Base-by-base conservation (phyloP, 1,284 basidiomycete species). In the Apiotrichum mycotoxinovorans region DNA sequence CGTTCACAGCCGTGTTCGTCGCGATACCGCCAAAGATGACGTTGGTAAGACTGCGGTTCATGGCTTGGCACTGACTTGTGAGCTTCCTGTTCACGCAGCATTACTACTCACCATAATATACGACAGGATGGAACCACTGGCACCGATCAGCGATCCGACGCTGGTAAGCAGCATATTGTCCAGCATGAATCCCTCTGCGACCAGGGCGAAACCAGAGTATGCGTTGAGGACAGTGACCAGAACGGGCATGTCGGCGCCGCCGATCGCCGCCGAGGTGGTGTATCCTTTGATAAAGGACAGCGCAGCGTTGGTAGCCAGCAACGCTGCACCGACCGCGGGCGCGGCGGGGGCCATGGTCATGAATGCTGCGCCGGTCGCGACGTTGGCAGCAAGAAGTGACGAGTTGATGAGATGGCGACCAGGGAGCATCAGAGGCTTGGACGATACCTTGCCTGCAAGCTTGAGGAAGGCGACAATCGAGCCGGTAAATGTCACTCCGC, bases 151-250 rank as follows among this genome's bases (percentile, higher is more conserved):
- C 27, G 87, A 86, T 22, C 89, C 89, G 22, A 91, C 83, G 0
- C 86, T 87, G 1, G 88, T 88, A 49, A 91, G 77, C 9, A 91
- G 80, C 23, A 88, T 83, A 68, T 91, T 91, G 68, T 91, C 87
- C 61, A 91, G 75, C 89, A 91, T 91, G 69, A 91, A 88, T 9
- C 88, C 89, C 81, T 91, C 89, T 3, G 89, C 89, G n/a, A 91
- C 88, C n/a, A 91, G 83, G 22, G 89, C 89, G 65, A 91, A 90
- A n/a, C 89, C 89, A 52, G 87, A 89, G 73, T 91, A 91, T 14
- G 89, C 88, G 69, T 91, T 91, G 57, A 91, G 70, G 4, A 91
- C 89, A 2, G 89, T 91, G 52, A 91, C 91, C 5, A 91, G 87
- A 26, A 91, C 89, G 55, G 89, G 89, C 89, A 91, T 91, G 72